A percentile compares a stretch with the other conserved stretches of the same genome.
Conservation (phyloP, 2,329 filamentous ascomycete species). For the Blastomyces silverae region DNA sequence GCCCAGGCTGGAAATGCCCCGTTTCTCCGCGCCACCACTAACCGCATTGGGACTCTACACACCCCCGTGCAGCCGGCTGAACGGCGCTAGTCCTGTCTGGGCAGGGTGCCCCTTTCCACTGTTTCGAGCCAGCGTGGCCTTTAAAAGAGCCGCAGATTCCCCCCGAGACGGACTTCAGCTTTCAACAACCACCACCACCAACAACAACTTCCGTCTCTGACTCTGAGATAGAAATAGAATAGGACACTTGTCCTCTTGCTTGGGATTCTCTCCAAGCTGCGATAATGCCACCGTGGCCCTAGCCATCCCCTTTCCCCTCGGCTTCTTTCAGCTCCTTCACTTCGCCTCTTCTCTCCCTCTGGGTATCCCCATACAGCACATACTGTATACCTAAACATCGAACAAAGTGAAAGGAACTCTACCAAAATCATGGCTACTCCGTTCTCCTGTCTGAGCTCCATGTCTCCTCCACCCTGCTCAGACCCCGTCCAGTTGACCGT, state of each 20-base stretch:
- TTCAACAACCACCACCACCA: constrained; percentile 17
- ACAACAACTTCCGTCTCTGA: constrained; percentile 6
- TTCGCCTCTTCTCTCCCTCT: constrained; percentile 15
- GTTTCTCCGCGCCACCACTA: background rate
- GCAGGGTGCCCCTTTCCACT: no score
- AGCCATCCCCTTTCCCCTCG: constrained; percentile 18
- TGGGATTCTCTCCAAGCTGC: constrained; percentile 21
- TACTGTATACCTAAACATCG: no score
- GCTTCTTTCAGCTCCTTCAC: constrained; percentile 17
- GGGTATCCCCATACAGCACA: no score
- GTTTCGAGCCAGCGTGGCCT: constrained; percentile 29
- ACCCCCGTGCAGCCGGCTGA: no score
- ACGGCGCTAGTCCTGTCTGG: no score
- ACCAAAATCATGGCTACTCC: constrained; percentile 29
- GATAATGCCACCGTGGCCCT: constrained; percentile 37
- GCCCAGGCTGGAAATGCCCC: no score
- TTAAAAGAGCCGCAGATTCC: constrained; percentile 32
- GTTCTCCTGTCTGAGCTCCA: constrained; percentile 30
- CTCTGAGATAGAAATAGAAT: no score
- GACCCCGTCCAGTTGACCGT: constrained; percentile 37
- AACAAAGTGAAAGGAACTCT: no score
- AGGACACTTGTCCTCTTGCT: background rate
- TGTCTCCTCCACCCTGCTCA: constrained; percentile 29
- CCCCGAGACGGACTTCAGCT: constrained; percentile 16
- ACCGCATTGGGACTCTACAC: background rate